Evolutionary conservation across 2,329 filamentous ascomycete genomes (phyloP).

Genomic region (Ceratocystis ficicola): DNA sequence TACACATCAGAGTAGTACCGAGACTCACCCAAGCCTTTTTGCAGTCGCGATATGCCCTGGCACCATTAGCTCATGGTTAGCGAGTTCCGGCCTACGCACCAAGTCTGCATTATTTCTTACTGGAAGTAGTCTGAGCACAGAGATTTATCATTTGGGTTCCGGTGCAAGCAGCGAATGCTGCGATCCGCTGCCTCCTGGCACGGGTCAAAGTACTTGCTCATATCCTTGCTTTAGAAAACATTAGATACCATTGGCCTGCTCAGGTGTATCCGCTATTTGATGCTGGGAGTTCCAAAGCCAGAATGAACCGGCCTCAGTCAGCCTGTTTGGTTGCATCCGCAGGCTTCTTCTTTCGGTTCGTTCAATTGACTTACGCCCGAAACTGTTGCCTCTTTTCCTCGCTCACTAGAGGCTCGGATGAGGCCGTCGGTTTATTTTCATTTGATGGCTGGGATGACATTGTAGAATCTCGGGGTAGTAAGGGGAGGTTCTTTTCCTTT

Average conservation of each 20-base stretch:
- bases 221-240: constrained; percentile 54
- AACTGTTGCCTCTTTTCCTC: constrained; percentile 20
- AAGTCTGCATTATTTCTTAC: constrained; percentile 40
- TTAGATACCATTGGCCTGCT: not conserved
- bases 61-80: not conserved
- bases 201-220: constrained; percentile 86
- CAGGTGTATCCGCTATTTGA: not conserved
- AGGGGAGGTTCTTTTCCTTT: too few species aligned
- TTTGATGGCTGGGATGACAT: constrained; percentile 17
- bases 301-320: not conserved
- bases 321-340: not conserved
- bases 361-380: constrained; percentile 18
- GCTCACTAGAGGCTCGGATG: not conserved
- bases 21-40: constrained; percentile 78
- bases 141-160: constrained; percentile 74
- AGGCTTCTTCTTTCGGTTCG: too few species aligned
- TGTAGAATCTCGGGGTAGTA: not conserved
- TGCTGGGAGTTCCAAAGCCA: not conserved
- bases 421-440: constrained; percentile 9
- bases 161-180: constrained; percentile 77
- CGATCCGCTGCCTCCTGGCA: constrained; percentile 82
- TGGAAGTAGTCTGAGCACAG: constrained; percentile 95
- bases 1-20: not conserved
- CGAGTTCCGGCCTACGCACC: not conserved
- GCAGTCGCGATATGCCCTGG: constrained; percentile 81